A percentile compares a stretch with the other conserved stretches of the same genome.
phyloP scores from a whole-genome alignment of 495 filamentous ascomycete genomes.

The Penicillium arizonense region DNA sequence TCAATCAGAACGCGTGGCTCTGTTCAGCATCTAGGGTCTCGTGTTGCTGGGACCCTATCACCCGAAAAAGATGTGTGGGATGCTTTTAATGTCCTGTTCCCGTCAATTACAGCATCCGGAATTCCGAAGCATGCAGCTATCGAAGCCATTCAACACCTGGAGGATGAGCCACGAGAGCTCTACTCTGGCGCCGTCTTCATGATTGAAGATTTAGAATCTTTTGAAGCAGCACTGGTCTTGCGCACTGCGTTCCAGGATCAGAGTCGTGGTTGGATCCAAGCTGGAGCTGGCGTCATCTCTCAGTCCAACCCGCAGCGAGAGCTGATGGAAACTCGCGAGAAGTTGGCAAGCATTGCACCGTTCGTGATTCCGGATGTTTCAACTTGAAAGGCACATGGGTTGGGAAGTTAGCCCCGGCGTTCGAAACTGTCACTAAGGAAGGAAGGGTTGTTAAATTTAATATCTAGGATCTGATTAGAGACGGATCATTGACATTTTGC shows the following conservation, averaged over 20 bases:
- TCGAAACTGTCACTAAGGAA: too few relatives aligned
- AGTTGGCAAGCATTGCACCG: conserved; percentile 17
- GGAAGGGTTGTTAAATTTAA: too few relatives aligned
- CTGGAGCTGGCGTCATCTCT: conserved; percentile 17
- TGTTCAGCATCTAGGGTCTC: conserved; percentile 21
- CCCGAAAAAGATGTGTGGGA: conserved; percentile 15
- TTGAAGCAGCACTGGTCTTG: conserved; percentile 17
- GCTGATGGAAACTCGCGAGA: conserved; percentile 6
- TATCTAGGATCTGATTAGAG: too few relatives aligned
- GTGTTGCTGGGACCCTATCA: conserved; percentile 11
- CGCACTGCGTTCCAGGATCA: conserved; percentile 17
- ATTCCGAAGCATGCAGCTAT: conserved; percentile 15
- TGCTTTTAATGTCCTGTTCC: conserved; percentile 14
- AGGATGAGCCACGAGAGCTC: conserved; percentile 12
- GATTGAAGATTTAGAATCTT: conserved; percentile 5
- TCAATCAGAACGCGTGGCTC: conserved; percentile 11
- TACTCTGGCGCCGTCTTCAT: conserved; percentile 20
- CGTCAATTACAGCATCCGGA: conserved; percentile 18
- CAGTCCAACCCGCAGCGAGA: conserved; percentile 16
- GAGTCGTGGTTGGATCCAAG: conserved; percentile 15
- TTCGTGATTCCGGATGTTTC: conserved; percentile 8
- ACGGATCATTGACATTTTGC: too few relatives aligned
- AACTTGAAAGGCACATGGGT: too few relatives aligned
- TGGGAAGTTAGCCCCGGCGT: too few relatives aligned
- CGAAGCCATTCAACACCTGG: conserved; percentile 14